These are phyloP conservation scores for Prunus kanzakura DNA, from an alignment of 306 rosid species.

Conservation along the genomic window DNA sequence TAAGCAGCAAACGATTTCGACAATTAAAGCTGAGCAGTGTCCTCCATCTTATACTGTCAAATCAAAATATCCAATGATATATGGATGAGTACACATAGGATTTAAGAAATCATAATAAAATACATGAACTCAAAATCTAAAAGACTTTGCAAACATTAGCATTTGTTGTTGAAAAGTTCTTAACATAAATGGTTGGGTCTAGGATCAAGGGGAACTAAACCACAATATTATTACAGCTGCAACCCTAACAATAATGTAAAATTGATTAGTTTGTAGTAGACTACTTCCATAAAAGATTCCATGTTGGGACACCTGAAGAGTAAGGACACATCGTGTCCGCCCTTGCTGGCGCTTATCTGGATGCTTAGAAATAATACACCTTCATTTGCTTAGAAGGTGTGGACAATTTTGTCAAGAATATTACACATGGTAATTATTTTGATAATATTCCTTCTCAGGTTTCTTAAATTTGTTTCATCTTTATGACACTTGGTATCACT, in stretches of 20 bases:
- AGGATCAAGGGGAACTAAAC: neutral
- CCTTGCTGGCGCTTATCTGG: neutral
- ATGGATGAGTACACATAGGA: neutral
- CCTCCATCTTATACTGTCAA: conserved; percentile 96
- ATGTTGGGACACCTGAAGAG: neutral
- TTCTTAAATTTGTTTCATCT: neutral
- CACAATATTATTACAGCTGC: neutral
- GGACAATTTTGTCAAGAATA: neutral
- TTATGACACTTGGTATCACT: neutral
- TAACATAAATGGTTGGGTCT: neutral
- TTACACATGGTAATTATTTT: neutral
- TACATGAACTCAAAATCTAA: neutral
- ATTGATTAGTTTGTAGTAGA: neutral
- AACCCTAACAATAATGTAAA: neutral
- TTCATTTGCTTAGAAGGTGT: neutral
- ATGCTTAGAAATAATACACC: neutral
- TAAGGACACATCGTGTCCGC: neutral
- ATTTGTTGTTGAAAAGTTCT: neutral
- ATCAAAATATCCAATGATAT: conserved; percentile 17
- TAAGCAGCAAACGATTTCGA: conserved; percentile 88
- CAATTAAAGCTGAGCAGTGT: conserved; percentile 97
- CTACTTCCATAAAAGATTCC: neutral
- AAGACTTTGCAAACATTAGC: neutral
- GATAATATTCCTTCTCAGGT: neutral
- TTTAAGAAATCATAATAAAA: neutral